Evolutionary conservation across 805 yeast species (phyloP).

Genomic region (Starmerella tilneyi): DNA sequence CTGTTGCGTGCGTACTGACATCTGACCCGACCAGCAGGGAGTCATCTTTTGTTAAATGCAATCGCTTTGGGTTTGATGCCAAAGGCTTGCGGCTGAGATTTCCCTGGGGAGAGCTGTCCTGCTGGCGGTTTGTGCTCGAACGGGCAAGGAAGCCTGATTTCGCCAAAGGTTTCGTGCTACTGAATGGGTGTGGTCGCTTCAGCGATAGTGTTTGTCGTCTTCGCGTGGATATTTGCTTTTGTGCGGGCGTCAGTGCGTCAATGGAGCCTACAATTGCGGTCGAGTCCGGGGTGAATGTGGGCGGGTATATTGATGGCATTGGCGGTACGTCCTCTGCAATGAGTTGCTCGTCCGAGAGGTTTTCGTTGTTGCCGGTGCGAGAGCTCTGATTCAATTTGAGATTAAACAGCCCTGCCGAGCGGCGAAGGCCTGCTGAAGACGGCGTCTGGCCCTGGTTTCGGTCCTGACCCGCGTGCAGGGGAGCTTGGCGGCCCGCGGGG

Average conservation of each 20-base stretch:
- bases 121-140: conserved; percentile 8
- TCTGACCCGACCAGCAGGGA: too few relatives aligned
- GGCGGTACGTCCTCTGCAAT: conserved; percentile 12
- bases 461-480: conserved; percentile 8
- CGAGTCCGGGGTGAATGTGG: conserved; percentile 5
- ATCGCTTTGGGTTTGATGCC: conserved; percentile 10
- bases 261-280: background rate
- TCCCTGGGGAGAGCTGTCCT: conserved; percentile 10
- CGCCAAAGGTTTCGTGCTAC: conserved; percentile 16
- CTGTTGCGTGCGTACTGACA: too few relatives aligned
- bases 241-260: background rate
- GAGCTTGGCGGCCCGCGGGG: conserved; percentile 5
- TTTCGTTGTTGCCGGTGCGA: background rate
- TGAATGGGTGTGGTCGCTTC: conserved; percentile 27
- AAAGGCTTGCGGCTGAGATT: background rate
- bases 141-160: conserved; percentile 14
- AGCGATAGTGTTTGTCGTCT: conserved; percentile 11
- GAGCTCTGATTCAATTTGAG: conserved; percentile 32
- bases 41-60: too few relatives aligned
- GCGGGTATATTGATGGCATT: conserved; percentile 5
- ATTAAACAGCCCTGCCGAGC: conserved; percentile 36
- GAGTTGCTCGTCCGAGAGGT: conserved; percentile 1
- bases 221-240: background rate
- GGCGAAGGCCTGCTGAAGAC: conserved; percentile 24
- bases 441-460: background rate